These are phyloP conservation scores for Picochlorum sp. DNA, from an alignment of 139 green algal genomes.

Conservation along the genomic window DNA sequence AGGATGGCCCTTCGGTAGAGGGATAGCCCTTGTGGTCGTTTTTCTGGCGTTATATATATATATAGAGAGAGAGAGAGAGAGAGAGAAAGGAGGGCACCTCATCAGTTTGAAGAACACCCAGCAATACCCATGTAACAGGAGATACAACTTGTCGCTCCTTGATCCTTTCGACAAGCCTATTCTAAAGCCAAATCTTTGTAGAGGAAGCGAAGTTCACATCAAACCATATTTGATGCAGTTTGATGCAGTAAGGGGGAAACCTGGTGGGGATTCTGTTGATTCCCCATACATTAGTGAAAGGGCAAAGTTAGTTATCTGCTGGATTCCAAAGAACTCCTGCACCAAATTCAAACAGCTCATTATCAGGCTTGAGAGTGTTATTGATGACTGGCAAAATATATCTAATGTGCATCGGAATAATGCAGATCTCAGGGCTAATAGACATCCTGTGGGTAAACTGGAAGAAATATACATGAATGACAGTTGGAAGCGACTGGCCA, in stretches of 20 bases:
- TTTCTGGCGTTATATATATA: no score
- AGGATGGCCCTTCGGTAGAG: no score
- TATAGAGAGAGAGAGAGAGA: no score
- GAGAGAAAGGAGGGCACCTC: no score
- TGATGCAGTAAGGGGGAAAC: background rate
- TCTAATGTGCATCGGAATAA: background rate
- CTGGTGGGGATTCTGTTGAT: background rate
- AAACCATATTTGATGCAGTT: background rate
- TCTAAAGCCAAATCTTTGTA: no score
- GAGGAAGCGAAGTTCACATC: background rate
- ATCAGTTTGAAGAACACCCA: no score
- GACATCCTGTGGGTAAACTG: background rate
- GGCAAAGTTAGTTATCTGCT: background rate
- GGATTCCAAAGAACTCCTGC: background rate
- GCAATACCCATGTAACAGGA: no score
- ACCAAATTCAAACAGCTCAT: background rate
- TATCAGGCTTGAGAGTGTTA: background rate
- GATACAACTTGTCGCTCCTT: no score
- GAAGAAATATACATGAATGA: background rate
- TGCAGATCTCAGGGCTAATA: background rate
- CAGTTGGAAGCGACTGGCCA: background rate
- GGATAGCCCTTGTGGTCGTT: no score
- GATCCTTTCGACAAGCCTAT: no score
- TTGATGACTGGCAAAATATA: background rate
- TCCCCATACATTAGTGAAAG: background rate